Percentiles rank a stretch among this genome's conserved stretches.
phyloP scores from a whole-genome alignment of 805 yeast genomes.

The Zygotorulaspora florentina region DNA sequence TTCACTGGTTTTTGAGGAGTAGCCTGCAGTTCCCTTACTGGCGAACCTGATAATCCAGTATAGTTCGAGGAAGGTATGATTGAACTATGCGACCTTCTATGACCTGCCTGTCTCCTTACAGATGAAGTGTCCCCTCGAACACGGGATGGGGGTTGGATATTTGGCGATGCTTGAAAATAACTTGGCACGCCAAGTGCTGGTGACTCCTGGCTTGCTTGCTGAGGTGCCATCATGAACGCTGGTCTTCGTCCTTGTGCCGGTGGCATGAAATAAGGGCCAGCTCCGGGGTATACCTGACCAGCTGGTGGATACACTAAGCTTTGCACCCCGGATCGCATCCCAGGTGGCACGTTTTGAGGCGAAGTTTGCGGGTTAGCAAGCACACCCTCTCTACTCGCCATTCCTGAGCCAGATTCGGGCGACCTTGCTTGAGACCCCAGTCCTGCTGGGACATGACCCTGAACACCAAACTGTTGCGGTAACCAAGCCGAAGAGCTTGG shows the following conservation, averaged over 20 bases:
- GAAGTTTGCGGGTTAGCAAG: neutral
- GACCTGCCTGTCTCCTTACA: constrained; percentile 13
- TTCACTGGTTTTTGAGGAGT: constrained; percentile 27
- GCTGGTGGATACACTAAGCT: neutral
- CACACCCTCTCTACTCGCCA: neutral
- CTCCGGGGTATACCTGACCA: neutral
- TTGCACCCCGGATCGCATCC: neutral
- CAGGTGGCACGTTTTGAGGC: neutral
- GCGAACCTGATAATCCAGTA: constrained; percentile 12
- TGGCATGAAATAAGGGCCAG: constrained; percentile 3
- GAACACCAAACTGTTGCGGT: constrained; percentile 9
- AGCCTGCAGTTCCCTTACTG: constrained; percentile 12
- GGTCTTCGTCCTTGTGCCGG: constrained; percentile 7
- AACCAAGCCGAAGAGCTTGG: constrained; percentile 12
- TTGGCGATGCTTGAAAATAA: constrained; percentile 10
- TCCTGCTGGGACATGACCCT: constrained; percentile 13
- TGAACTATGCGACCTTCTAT: constrained; percentile 31
- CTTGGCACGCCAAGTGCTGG: constrained; percentile 4
- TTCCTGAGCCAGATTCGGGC: neutral
- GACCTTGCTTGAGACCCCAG: constrained; percentile 8
- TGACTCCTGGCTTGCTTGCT: constrained; percentile 9
- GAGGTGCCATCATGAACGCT: constrained; percentile 6
- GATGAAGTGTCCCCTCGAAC: constrained; percentile 6
- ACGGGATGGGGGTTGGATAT: constrained; percentile 7
- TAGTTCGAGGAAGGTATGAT: constrained; percentile 11